phyloP scores from a whole-genome alignment of 140 eudicot species.

The Oenanthe javanica region DNA sequence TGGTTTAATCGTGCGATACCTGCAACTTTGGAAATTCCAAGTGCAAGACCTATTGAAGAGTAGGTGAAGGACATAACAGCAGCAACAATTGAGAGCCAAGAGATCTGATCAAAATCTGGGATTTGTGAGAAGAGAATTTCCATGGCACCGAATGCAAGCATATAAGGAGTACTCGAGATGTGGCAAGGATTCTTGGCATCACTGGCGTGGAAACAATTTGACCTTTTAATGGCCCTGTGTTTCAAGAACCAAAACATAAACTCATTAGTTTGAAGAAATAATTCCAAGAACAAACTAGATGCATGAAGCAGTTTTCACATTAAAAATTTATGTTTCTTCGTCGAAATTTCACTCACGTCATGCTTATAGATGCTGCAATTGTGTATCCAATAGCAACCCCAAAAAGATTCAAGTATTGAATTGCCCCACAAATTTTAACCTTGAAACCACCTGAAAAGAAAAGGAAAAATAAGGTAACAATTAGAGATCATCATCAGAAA shows the following conservation, averaged over 20 bases:
- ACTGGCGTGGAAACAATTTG: slow-evolving; percentile 47
- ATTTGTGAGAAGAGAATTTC: slow-evolving; percentile 50
- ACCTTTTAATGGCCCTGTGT: slow-evolving; percentile 49
- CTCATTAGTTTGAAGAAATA: background rate
- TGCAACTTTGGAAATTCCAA: slow-evolving; percentile 45
- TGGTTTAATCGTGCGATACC: slow-evolving; percentile 11
- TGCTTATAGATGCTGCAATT: slow-evolving; percentile 62
- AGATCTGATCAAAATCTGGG: slow-evolving; percentile 54
- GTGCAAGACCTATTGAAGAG: slow-evolving; percentile 54
- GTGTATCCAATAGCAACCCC: slow-evolving; percentile 70
- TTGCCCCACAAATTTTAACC: slow-evolving; percentile 41
- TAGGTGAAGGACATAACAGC: slow-evolving; percentile 70
- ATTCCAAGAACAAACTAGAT: no score
- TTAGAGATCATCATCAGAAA: background rate
- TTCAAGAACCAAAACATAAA: background rate
- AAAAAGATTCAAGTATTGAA: slow-evolving; percentile 41
- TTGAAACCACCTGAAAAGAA: slow-evolving; percentile 40
- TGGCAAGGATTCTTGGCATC: slow-evolving; percentile 31
- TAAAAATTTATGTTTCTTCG: no score
- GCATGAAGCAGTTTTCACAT: background rate
- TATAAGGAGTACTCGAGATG: slow-evolving; percentile 46
- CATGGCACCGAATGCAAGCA: slow-evolving; percentile 42
- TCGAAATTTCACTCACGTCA: slow-evolving; percentile 36
- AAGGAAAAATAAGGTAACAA: background rate
- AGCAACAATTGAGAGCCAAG: slow-evolving; percentile 56